Evolutionary conservation across 2,329 filamentous ascomycete species (phyloP).

Genomic region (Fusarium sp.): DNA sequence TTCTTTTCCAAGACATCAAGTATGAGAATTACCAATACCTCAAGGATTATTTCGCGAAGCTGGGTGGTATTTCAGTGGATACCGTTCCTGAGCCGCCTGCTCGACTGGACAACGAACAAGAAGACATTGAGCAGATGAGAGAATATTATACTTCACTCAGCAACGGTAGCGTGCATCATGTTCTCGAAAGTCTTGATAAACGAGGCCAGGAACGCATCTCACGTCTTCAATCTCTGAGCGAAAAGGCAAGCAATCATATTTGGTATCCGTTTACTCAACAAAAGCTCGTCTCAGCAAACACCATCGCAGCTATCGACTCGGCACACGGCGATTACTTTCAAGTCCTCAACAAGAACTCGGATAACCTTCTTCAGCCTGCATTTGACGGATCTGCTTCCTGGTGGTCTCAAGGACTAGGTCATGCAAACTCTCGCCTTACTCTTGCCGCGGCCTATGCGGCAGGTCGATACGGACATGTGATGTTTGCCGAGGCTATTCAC

Average conservation of each 20-base stretch:
- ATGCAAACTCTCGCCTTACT: conserved; percentile 79
- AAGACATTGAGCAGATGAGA: conserved; percentile 71
- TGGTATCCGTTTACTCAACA: conserved; percentile 95
- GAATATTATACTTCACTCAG: conserved; percentile 73
- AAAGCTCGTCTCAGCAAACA: conserved; percentile 70
- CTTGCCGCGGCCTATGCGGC: conserved; percentile 86
- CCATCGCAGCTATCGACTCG: conserved; percentile 84
- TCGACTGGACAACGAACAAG: conserved; percentile 54
- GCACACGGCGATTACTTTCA: conserved; percentile 86
- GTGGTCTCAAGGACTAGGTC: conserved; percentile 92
- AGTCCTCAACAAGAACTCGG: conserved; percentile 55
- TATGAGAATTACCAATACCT: conserved; percentile 81
- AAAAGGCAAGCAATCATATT: conserved; percentile 74
- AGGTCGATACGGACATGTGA: conserved; percentile 88
- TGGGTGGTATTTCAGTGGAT: conserved; percentile 70
- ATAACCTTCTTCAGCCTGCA: conserved; percentile 62
- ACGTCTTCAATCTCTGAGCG: conserved; percentile 73
- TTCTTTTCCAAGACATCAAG: conserved; percentile 76
- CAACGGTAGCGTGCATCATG: conserved; percentile 57
- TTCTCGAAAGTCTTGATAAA: conserved; percentile 67
- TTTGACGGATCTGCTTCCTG: conserved; percentile 91
- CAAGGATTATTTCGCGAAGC: conserved; percentile 74
- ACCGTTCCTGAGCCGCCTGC: conserved; percentile 73
- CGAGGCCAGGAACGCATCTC: conserved; percentile 71
- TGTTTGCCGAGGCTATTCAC: conserved; percentile 88